Evolutionary conservation across 257 asterid genomes (phyloP).

Genomic region (Gardenia jasminoides): DNA sequence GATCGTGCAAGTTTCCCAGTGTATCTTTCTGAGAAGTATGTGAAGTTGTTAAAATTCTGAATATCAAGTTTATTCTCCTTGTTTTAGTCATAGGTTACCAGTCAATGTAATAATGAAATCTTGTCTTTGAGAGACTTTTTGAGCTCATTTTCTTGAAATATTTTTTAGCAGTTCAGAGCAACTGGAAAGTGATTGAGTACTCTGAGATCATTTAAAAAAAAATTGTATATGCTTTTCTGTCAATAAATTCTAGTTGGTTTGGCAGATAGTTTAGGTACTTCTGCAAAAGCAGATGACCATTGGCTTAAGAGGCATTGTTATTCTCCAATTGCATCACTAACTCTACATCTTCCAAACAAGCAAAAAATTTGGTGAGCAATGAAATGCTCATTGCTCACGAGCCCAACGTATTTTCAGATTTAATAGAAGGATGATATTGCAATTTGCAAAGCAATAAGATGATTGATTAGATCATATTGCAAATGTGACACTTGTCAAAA

Average conservation of each 20-base stretch:
- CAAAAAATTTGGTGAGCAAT: not conserved
- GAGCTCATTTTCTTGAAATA: not conserved
- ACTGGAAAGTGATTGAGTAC: not conserved
- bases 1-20: slow-evolving; percentile 54
- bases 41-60: not conserved
- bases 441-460: too few relatives aligned
- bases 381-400: not conserved
- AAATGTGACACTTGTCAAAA: too few relatives aligned
- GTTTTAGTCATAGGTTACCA: not conserved
- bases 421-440: not conserved
- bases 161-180: not conserved
- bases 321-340: not conserved
- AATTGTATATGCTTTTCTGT: too few relatives aligned
- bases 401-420: not conserved
- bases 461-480: too few relatives aligned
- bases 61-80: not conserved
- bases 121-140: not conserved
- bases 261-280: not conserved
- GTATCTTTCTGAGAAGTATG: slow-evolving; percentile 34
- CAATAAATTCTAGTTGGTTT: too few relatives aligned
- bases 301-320: not conserved
- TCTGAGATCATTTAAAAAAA: too few relatives aligned
- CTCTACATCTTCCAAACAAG: not conserved
- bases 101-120: slow-evolving; percentile 7
- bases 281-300: too few relatives aligned